phyloP scores from a whole-genome alignment of 2,329 filamentous ascomycete species.

The Raffaelea albimanens region DNA sequence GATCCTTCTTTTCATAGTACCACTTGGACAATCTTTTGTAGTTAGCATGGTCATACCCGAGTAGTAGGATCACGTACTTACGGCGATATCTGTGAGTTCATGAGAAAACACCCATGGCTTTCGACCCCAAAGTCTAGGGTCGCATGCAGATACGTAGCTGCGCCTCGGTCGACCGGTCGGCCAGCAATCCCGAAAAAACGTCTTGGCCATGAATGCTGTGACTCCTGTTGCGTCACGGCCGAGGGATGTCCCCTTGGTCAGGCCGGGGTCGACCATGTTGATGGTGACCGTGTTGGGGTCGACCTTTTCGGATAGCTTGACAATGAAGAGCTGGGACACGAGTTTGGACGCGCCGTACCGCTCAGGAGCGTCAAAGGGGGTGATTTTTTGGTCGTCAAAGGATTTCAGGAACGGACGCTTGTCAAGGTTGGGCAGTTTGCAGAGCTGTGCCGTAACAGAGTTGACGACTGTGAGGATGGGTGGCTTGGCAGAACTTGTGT shows the following conservation, averaged over 20 bases:
- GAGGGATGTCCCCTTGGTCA: slow-evolving; percentile 6
- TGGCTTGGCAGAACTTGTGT: background rate
- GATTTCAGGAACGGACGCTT: slow-evolving; percentile 12
- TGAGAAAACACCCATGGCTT: slow-evolving; percentile 6
- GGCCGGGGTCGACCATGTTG: slow-evolving; percentile 8
- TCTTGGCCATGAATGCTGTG: background rate
- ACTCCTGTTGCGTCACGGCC: background rate
- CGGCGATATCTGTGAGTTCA: slow-evolving; percentile 5
- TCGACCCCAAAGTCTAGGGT: slow-evolving; percentile 2
- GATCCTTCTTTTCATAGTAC: slow-evolving; percentile 24
- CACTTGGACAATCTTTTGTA: background rate
- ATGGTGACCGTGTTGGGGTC: background rate
- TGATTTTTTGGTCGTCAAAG: slow-evolving; percentile 1
- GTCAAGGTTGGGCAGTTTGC: slow-evolving; percentile 10
- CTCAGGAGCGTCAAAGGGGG: slow-evolving; percentile 1
- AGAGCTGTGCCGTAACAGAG: slow-evolving; percentile 15
- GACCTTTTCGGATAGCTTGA: slow-evolving; percentile 3
- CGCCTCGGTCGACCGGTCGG: background rate
- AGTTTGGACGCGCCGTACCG: slow-evolving; percentile 18
- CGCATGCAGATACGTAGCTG: slow-evolving; percentile 7
- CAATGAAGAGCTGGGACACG: slow-evolving; percentile 18
- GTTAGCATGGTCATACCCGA: background rate
- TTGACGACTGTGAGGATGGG: slow-evolving; percentile 7
- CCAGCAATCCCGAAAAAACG: background rate
- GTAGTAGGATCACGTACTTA: background rate